These are phyloP conservation scores for Diplogelasinospora grovesii DNA, from an alignment of 495 filamentous ascomycete genomes.

Conservation along the genomic window DNA sequence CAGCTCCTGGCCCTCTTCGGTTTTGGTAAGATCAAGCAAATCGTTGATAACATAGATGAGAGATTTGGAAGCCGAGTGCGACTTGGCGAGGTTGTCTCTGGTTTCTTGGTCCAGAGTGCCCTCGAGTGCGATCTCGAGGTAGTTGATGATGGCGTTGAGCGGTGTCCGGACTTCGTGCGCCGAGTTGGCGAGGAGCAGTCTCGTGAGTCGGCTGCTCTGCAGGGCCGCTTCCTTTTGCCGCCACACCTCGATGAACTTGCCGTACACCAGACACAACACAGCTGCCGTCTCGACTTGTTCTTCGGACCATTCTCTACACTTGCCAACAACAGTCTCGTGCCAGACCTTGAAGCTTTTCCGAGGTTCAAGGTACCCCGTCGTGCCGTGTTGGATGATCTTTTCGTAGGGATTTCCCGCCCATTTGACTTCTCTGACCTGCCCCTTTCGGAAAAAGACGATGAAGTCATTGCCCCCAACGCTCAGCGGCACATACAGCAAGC, in stretches of 20 bases:
- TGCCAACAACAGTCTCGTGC: slow-evolving; percentile 69
- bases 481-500: slow-evolving; percentile 76
- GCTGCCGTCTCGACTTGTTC: slow-evolving; percentile 80
- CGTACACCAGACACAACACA: slow-evolving; percentile 84
- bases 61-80: slow-evolving; percentile 93
- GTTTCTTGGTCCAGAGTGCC: slow-evolving; percentile 76
- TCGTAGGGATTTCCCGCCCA: slow-evolving; percentile 96
- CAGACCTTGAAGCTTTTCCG: slow-evolving; percentile 71
- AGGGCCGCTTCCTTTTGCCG: slow-evolving; percentile 81
- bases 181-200: slow-evolving; percentile 79
- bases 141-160: slow-evolving; percentile 94
- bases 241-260: slow-evolving; percentile 80
- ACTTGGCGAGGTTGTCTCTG: slow-evolving; percentile 76
- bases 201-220: slow-evolving; percentile 74
- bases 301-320: slow-evolving; percentile 69
- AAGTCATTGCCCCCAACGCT: slow-evolving; percentile 75
- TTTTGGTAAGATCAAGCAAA: slow-evolving; percentile 84
- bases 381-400: slow-evolving; percentile 62
- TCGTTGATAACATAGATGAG: slow-evolving; percentile 96
- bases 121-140: slow-evolving; percentile 88
- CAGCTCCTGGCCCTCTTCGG: slow-evolving; percentile 72
- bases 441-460: slow-evolving; percentile 84
- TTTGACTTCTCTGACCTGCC: slow-evolving; percentile 71
- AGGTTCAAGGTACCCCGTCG: slow-evolving; percentile 64
- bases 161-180: slow-evolving; percentile 94